A percentile compares a stretch with the other conserved stretches of the same genome.
These are phyloP conservation scores for Thermothielavioides terrestris DNA, from an alignment of 495 filamentous ascomycete species.

Conservation along the genomic window DNA sequence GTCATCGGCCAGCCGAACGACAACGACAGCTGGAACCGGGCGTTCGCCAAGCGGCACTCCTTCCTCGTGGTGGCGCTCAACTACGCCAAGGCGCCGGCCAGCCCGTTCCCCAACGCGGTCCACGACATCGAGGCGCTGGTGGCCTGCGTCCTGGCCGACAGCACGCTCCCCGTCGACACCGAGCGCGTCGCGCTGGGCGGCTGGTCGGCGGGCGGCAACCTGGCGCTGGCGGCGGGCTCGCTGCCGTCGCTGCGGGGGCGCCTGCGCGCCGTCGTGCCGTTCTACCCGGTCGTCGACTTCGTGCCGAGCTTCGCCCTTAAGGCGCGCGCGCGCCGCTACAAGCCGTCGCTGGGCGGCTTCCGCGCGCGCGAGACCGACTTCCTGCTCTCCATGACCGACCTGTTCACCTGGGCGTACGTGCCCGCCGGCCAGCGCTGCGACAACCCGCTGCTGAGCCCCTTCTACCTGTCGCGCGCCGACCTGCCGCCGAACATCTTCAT, in stretches of 20 bases:
- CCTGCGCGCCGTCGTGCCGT: slow-evolving; percentile 24
- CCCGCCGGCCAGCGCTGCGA: slow-evolving; percentile 7
- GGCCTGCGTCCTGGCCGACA: slow-evolving; percentile 17
- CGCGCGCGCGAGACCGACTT: slow-evolving; percentile 19
- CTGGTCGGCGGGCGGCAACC: slow-evolving; percentile 32
- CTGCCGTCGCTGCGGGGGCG: slow-evolving; percentile 17
- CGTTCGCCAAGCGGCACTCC: slow-evolving; percentile 24
- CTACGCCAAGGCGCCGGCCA: slow-evolving; percentile 30
- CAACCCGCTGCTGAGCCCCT: slow-evolving; percentile 27
- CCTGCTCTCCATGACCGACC: slow-evolving; percentile 9
- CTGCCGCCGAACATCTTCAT: slow-evolving; percentile 35
- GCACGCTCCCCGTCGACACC: slow-evolving; percentile 27
- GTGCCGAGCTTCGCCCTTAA: slow-evolving; percentile 11
- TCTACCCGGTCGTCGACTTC: slow-evolving; percentile 30
- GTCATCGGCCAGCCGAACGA: slow-evolving; percentile 24
- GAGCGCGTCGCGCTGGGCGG: slow-evolving; percentile 27
- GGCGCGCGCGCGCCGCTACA: slow-evolving; percentile 22
- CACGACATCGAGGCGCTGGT: slow-evolving; percentile 29
- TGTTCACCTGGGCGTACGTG: slow-evolving; percentile 32
- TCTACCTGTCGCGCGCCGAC: slow-evolving; percentile 18
- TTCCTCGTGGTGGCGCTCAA: slow-evolving; percentile 30
- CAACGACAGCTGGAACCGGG: slow-evolving; percentile 32
- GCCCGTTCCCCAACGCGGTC: slow-evolving; percentile 25
- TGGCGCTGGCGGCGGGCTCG: slow-evolving; percentile 25
- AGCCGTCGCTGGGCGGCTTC: slow-evolving; percentile 24